Conservation (phyloP, 2,329 filamentous ascomycete genomes). For the Cadophora luteo-olivacea region DNA sequence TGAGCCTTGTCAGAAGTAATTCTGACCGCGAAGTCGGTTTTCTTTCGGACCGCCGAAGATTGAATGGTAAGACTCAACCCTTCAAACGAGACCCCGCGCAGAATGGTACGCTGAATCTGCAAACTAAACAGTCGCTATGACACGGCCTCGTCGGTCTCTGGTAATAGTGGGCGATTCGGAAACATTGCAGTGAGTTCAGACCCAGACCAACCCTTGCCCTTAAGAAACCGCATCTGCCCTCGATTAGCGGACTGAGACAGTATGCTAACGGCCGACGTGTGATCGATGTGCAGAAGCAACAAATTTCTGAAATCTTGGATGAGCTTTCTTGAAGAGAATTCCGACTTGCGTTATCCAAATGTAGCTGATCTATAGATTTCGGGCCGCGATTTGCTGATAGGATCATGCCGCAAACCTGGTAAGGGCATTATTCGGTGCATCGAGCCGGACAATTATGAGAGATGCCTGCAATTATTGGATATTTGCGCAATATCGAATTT, state of each 20-base stretch:
- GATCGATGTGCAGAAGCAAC: conserved; percentile 64
- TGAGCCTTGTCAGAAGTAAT: conserved; percentile 95
- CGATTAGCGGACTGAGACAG: conserved; percentile 28
- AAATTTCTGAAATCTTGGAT: conserved; percentile 90
- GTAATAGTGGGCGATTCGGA: conserved; percentile 94
- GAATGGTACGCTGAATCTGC: conserved; percentile 24
- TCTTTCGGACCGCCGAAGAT: conserved; percentile 84
- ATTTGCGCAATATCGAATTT: conserved; percentile 26
- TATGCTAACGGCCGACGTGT: conserved; percentile 38
- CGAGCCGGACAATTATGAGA: conserved; percentile 22
- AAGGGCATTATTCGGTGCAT: conserved; percentile 24
- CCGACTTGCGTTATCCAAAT: conserved; percentile 89
- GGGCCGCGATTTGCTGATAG: not conserved
- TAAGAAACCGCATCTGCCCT: not conserved
- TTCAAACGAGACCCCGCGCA: conserved; percentile 12
- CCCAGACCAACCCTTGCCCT: conserved; percentile 19
- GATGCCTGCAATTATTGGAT: conserved; percentile 30
- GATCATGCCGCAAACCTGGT: conserved; percentile 21
- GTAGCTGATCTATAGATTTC: conserved; percentile 44
- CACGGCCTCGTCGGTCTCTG: conserved; percentile 86
- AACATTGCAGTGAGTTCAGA: conserved; percentile 76
- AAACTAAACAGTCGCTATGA: conserved; percentile 82
- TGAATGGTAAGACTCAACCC: conserved; percentile 75
- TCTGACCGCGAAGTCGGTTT: conserved; percentile 88
- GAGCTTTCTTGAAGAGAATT: conserved; percentile 85